Base-by-base conservation (phyloP, 805 yeast species). In the Kodamaea kaohsiungensis region DNA sequence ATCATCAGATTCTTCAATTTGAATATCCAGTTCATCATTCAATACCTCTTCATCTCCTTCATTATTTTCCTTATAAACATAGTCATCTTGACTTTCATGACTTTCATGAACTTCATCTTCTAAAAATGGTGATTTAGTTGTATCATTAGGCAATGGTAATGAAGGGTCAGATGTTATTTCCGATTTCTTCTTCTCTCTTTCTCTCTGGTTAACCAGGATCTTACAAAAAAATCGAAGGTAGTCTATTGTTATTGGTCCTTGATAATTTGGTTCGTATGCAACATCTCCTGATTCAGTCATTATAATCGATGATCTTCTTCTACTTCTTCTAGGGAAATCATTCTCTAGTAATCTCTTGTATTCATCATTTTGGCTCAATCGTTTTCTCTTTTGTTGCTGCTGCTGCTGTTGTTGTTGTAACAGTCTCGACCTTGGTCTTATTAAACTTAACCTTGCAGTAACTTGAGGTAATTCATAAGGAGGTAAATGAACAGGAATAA, bases 161-260 rank as follows among this genome's bases (percentile, higher is more conserved):
- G 45, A 40, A 16, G 17, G 8, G 19, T 40, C 45, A 40, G 6
- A 40, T 2, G 10, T 40, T 15, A 38, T 16, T 2, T 3, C 42
- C 2, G 19, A 17, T 38, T 49, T 43, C n/a, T 43, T 49, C 47
- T 48, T 52, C 17, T 59, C 56, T 18, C 49, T 48, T 37, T 54
- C 58, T 38, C 56, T 33, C 46, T 51, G 49, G 16, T 56, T 53
- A 8, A 59, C 53, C 54, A 65, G 64, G 1, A 73, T 71, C 43
- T 64, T 61, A 47, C 78, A 73, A 46, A 74, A 67, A 15, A 66
- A 67, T 37, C 72, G 60, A 39, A 75, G 61, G 43, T 70, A 76
- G 50, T 72, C 77, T 10, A 68, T 64, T 2, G 78, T 73, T 17
- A 75, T 61, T 1, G 75, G 70, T 1, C 78, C 79, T 15, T 60